phyloP scores from a whole-genome alignment of 2,329 filamentous ascomycete species.

The Aspergillus costaricaensis region DNA sequence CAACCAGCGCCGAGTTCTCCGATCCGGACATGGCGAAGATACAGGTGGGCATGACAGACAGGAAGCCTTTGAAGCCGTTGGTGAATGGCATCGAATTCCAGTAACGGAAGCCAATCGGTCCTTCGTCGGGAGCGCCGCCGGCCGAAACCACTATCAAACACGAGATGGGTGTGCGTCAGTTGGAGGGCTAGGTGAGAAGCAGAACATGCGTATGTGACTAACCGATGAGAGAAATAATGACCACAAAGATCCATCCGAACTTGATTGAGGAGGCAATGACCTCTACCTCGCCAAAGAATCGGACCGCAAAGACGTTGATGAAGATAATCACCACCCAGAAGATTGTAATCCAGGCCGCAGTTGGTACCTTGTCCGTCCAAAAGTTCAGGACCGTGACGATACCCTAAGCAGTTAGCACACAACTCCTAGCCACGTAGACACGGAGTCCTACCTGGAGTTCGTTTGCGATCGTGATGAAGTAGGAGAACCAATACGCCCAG shows the following conservation, averaged over 20 bases:
- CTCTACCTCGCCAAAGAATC: slow-evolving; percentile 50
- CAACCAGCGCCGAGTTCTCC: slow-evolving; percentile 48
- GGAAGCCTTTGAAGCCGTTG: slow-evolving; percentile 49
- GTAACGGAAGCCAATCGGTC: slow-evolving; percentile 48
- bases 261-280: slow-evolving; percentile 49
- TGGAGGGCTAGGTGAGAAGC: no score
- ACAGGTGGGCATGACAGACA: slow-evolving; percentile 40
- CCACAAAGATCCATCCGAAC: slow-evolving; percentile 52
- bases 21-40: slow-evolving; percentile 46
- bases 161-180: slow-evolving; percentile 7
- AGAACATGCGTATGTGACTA: slow-evolving; percentile 1
- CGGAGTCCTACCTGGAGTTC: slow-evolving; percentile 36
- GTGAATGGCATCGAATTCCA: slow-evolving; percentile 48
- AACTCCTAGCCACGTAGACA: not conserved
- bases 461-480: slow-evolving; percentile 49
- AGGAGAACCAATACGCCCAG: slow-evolving; percentile 52
- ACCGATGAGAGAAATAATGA: slow-evolving; percentile 49
- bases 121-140: slow-evolving; percentile 44
- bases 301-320: slow-evolving; percentile 48
- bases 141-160: slow-evolving; percentile 43
- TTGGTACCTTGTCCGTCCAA: slow-evolving; percentile 48
- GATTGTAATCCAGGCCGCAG: slow-evolving; percentile 49
- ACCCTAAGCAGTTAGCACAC: slow-evolving; percentile 18
- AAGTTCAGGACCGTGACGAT: slow-evolving; percentile 47
- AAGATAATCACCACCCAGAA: slow-evolving; percentile 48